A percentile compares a stretch with the other conserved stretches of the same genome.
Evolutionary conservation across 768 basidiomycete species (phyloP).

Genomic region (Phylloporus rhodoxanthus): DNA sequence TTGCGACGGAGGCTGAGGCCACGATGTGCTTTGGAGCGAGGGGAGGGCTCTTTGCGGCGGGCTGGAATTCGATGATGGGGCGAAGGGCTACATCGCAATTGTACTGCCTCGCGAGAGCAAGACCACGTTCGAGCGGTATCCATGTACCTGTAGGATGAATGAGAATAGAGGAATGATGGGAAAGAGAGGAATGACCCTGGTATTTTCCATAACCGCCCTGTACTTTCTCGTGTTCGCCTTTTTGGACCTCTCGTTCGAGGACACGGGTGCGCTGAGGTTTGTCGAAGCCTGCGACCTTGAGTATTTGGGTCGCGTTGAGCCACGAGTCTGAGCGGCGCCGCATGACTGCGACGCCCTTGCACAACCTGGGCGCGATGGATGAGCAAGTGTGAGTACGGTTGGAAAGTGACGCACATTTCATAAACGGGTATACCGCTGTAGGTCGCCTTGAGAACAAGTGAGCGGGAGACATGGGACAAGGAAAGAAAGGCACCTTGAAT

Average conservation of each 20-base stretch:
- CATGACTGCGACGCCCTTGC: constrained; percentile 96
- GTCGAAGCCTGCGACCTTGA: constrained; percentile 98
- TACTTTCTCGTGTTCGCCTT: constrained; percentile 98
- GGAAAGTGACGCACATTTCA: constrained; percentile 63
- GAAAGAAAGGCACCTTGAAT: constrained; percentile 60
- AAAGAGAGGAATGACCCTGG: constrained; percentile 63
- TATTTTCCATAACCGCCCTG: constrained; percentile 99
- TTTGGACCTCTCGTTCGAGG: constrained; percentile 95
- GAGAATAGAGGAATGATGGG: background rate
- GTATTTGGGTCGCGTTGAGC: constrained; percentile 98
- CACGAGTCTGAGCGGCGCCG: constrained; percentile 92
- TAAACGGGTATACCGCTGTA: constrained; percentile 92
- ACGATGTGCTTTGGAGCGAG: constrained; percentile 95
- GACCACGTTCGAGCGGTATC: constrained; percentile 92
- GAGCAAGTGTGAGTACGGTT: constrained; percentile 34
- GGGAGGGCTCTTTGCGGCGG: constrained; percentile 85
- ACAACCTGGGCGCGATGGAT: constrained; percentile 66
- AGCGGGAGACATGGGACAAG: background rate
- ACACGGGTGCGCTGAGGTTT: constrained; percentile 98
- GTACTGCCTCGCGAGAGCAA: constrained; percentile 85
- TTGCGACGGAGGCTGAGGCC: constrained; percentile 47
- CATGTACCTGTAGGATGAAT: constrained; percentile 72
- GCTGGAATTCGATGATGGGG: constrained; percentile 92
- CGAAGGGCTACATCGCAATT: constrained; percentile 82
- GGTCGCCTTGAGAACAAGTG: constrained; percentile 55